These are phyloP conservation scores for Penicillium taxi DNA, from an alignment of 495 filamentous ascomycete species.

Conservation along the genomic window DNA sequence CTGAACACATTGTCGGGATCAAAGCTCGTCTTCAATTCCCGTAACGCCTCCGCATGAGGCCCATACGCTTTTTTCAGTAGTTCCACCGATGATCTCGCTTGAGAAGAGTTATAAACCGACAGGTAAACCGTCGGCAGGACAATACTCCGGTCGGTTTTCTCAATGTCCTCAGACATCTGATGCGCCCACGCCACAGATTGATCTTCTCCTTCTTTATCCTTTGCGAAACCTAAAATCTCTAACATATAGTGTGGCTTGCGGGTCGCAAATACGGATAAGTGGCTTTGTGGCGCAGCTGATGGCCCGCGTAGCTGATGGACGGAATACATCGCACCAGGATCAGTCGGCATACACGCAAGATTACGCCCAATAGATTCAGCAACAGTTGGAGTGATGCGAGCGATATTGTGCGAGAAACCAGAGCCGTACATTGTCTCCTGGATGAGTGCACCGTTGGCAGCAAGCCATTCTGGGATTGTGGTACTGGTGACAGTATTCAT, in stretches of 20 bases:
- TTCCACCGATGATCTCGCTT: neutral
- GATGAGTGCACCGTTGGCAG: conserved; percentile 9
- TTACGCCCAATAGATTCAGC: conserved; percentile 15
- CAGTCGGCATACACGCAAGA: conserved; percentile 18
- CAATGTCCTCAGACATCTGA: conserved; percentile 9
- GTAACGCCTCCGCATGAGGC: conserved; percentile 7
- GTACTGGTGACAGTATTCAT: conserved; percentile 24
- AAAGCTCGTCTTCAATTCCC: conserved; percentile 20
- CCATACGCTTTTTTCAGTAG: conserved; percentile 19
- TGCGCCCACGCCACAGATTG: conserved; percentile 20
- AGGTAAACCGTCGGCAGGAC: conserved; percentile 26
- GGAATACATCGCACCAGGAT: conserved; percentile 16
- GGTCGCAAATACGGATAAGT: conserved; percentile 22
- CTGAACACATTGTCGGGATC: conserved; percentile 29
- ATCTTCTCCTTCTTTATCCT: neutral
- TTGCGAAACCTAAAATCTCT: conserved; percentile 22
- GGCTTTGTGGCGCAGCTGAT: conserved; percentile 4
- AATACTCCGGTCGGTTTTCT: conserved; percentile 9
- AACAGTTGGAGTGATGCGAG: conserved; percentile 13
- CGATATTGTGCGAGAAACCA: conserved; percentile 16
- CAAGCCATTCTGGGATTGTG: conserved; percentile 16
- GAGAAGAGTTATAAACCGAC: conserved; percentile 13
- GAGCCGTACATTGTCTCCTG: conserved; percentile 16
- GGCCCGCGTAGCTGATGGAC: conserved; percentile 27
- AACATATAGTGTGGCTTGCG: conserved; percentile 33